Base-by-base conservation (phyloP, 345 rosid genomes). In the Rhizophora mangle region DNA sequence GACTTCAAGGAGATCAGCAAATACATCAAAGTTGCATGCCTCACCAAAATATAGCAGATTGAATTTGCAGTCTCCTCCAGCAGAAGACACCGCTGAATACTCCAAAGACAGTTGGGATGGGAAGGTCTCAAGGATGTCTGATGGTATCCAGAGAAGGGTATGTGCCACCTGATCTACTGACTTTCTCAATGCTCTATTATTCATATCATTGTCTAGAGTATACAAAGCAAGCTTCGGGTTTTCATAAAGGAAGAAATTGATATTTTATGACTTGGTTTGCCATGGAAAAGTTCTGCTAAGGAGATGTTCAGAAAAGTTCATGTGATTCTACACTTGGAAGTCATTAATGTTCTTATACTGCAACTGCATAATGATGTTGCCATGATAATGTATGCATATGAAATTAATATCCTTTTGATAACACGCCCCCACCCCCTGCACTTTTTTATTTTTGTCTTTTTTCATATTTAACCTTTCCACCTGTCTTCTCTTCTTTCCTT, bases 121-220 rank as follows among this genome's bases (percentile, higher is more conserved):
- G 24, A 87, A 79, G 79, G 65, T 63, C 24, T 63, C 78, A 53
- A 88, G 85, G 88, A 85, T 92, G 90, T 83, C 98, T 53, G 97
- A 88, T 65, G 75, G 65, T 70, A 78, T 92, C 74, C 98, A 89
- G 76, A 89, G 89, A 82, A 85, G 91, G 96, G 99, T 96, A 87
- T 70, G 79, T 46, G 36, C n/a, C 55, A 30, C 30, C 20, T 63
- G 43, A n/a, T 67, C 43, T 63, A 27, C 69, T 59, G 49, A 36
- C 62, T 60, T 78, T 26, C n/a, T 22, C 21, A 36, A 43, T 43
- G 49, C 49, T 43, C 5, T 20, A 30, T 39, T 56, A 1, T 39
- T 39, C 55, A 39, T 21, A 10, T 68, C 10, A 18, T 57, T 18
- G 6, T 67, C 15, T 21, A 26, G 8, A 5, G 27, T 36, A 32